A percentile compares a stretch with the other conserved stretches of the same genome.
Conservation (phyloP, 192 early-diverging fungal species). For the Backusella liffmaniae region DNA sequence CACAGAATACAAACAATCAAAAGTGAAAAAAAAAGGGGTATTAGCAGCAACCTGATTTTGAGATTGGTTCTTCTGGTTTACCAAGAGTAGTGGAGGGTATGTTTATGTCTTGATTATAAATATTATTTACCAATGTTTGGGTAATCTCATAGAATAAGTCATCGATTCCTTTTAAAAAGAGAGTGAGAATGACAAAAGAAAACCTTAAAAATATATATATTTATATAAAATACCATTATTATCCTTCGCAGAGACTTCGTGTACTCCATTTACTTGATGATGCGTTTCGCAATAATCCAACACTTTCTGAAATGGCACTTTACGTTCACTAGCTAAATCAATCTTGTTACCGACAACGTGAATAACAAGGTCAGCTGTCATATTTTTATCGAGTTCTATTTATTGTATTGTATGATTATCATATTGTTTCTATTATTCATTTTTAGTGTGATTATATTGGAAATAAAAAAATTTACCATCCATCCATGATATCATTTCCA, state of each 20-base stretch:
- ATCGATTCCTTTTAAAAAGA: conserved; percentile 31
- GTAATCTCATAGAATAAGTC: conserved; percentile 52
- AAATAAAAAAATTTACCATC: conserved; percentile 26
- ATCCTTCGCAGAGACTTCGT: conserved; percentile 69
- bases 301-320: conserved; percentile 51
- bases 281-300: conserved; percentile 55
- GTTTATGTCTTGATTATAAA: conserved; percentile 5
- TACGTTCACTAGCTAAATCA: conserved; percentile 57
- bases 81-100: neutral
- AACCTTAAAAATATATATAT: too few relatives aligned
- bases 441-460: neutral
- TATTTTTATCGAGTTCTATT: conserved; percentile 59
- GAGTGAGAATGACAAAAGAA: neutral
- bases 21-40: neutral
- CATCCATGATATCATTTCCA: conserved; percentile 65
- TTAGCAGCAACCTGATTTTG: conserved; percentile 7
- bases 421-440: neutral
- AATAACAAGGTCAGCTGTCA: conserved; percentile 62
- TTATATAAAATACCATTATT: conserved; percentile 49
- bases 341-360: conserved; percentile 70
- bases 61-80: neutral
- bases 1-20: neutral
- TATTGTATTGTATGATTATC: neutral
- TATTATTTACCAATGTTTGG: conserved; percentile 40
- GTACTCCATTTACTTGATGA: conserved; percentile 54